Evolutionary conservation across 371 early-diverging fungal species (phyloP).

Genomic region (Mortierella sp.): DNA sequence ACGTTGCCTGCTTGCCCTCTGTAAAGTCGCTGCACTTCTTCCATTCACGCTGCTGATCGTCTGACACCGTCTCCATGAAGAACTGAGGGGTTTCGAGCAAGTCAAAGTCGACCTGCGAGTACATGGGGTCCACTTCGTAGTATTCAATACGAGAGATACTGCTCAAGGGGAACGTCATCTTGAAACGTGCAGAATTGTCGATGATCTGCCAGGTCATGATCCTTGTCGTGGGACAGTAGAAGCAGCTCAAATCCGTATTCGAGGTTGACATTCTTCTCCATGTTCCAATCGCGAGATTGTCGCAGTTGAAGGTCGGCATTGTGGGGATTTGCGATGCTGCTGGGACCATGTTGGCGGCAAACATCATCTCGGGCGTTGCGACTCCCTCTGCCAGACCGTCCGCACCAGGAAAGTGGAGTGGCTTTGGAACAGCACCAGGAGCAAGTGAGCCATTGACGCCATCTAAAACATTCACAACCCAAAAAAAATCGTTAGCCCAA

Average conservation of each 20-base stretch:
- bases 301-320: conserved; percentile 60
- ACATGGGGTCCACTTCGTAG: conserved; percentile 62
- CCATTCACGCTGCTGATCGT: conserved; percentile 60
- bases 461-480: conserved; percentile 14
- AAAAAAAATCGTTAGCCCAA: background rate
- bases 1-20: conserved; percentile 76
- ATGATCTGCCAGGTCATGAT: conserved; percentile 78
- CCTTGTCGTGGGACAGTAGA: conserved; percentile 63
- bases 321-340: conserved; percentile 43
- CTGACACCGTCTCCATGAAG: conserved; percentile 67
- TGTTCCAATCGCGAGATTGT: conserved; percentile 74
- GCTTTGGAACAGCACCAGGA: conserved; percentile 41
- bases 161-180: conserved; percentile 75
- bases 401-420: conserved; percentile 47
- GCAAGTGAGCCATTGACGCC: conserved; percentile 42
- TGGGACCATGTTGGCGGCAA: conserved; percentile 32
- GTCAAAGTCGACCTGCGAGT: conserved; percentile 67
- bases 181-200: conserved; percentile 75
- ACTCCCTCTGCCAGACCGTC: conserved; percentile 40
- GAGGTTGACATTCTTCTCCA: conserved; percentile 82
- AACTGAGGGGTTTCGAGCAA: conserved; percentile 70
- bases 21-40: conserved; percentile 82
- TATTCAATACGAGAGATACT: conserved; percentile 68
- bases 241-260: conserved; percentile 69
- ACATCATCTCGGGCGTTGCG: conserved; percentile 29